Percentiles rank a stretch among this genome's conserved stretches.
Evolutionary conservation across 768 basidiomycete genomes (phyloP).

Genomic region (Amanita inopinata): DNA sequence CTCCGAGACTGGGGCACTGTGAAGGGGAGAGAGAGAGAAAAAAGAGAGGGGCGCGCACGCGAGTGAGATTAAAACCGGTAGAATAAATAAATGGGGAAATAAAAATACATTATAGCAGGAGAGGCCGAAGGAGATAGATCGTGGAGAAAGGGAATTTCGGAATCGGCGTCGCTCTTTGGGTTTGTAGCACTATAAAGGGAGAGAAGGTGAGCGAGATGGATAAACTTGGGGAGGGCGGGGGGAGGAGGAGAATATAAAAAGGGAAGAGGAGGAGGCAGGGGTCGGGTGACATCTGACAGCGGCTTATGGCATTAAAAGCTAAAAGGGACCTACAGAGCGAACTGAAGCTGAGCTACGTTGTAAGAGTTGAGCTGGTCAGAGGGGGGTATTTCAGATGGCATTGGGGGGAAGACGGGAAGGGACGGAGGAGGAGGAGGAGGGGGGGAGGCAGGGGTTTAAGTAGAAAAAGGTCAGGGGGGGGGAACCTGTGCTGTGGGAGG

Average conservation of each 20-base stretch:
- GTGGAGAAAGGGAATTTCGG: conserved; percentile 29
- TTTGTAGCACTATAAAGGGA: conserved; percentile 23
- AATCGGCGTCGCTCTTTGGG: conserved; percentile 27
- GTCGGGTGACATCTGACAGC: conserved; percentile 22
- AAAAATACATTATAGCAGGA: conserved; percentile 32
- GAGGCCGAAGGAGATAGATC: conserved; percentile 39
- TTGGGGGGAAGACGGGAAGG: not conserved
- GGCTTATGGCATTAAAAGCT: conserved; percentile 14
- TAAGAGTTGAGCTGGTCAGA: conserved; percentile 42
- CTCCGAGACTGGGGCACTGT: conserved; percentile 25
- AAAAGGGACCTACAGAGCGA: conserved; percentile 38
- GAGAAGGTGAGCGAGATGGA: conserved; percentile 13
- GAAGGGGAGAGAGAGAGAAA: conserved; percentile 10
- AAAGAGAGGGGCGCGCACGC: too few relatives aligned
- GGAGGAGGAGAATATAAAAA: conserved; percentile 14
- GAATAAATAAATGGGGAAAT: too few relatives aligned
- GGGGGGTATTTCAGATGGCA: conserved; percentile 16
- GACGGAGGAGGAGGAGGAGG: conserved; percentile 4
- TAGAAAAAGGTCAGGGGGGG: too few relatives aligned
- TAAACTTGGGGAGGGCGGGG: conserved; percentile 12
- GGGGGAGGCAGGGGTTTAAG: conserved; percentile 13
- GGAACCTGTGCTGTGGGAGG: conserved; percentile 6
- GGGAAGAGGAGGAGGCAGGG: conserved; percentile 9
- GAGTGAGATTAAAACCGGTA: too few relatives aligned
- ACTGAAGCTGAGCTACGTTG: conserved; percentile 56